Evolutionary conservation across 257 asterid genomes (phyloP).

Genomic region (Datura wrightii): DNA sequence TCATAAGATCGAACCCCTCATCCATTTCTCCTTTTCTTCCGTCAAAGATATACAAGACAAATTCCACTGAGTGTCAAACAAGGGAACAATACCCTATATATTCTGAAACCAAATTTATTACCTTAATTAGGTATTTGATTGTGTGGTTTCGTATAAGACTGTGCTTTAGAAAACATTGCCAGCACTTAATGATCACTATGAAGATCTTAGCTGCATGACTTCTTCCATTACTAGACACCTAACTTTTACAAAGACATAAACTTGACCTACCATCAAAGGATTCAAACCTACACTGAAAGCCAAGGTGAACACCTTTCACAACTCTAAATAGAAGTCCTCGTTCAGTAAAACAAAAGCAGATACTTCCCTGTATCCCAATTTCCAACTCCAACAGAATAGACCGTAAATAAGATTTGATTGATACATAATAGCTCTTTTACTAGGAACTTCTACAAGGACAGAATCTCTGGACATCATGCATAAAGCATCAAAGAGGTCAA

Average conservation of each 20-base stretch:
- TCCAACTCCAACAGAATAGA: not conserved
- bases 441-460: not conserved
- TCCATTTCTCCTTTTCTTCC: not conserved
- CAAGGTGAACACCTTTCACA: constrained; percentile 15
- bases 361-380: not conserved
- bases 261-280: constrained; percentile 14
- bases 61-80: constrained; percentile 15
- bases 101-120: constrained; percentile 3
- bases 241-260: constrained; percentile 2
- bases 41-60: constrained; percentile 3
- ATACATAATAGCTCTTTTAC: not conserved
- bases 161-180: not conserved
- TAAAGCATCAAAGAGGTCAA: constrained; percentile 12
- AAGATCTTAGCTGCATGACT: constrained; percentile 1
- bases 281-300: not conserved
- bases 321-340: not conserved
- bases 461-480: not conserved
- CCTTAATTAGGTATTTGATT: not conserved
- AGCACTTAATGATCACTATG: not conserved
- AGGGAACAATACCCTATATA: not conserved
- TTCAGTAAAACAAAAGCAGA: not conserved
- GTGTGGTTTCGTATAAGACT: constrained; percentile 19
- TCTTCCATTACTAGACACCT: constrained; percentile 2
- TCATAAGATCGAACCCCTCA: not conserved
- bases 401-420: not conserved